Evolutionary conservation across 352 stramenopile genomes (phyloP).

Genomic region (Pythium utonaiense): DNA sequence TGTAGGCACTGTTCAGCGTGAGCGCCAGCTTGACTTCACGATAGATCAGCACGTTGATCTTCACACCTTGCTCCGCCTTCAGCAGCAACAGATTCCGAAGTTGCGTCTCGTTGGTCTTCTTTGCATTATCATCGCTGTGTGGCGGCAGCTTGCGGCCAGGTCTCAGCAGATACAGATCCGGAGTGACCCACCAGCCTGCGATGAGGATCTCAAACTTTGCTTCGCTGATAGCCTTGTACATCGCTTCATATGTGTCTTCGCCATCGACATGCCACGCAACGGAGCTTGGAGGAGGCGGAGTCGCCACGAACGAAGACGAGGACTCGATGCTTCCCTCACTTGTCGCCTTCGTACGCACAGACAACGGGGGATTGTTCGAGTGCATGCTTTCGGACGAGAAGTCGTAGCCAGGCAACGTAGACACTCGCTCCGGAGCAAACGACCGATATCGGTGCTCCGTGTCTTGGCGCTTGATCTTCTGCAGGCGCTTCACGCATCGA

Average conservation of each 20-base stretch:
- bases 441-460: conserved; percentile 72
- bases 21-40: conserved; percentile 87
- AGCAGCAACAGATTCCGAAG: conserved; percentile 73
- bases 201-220: conserved; percentile 90
- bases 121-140: conserved; percentile 34
- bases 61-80: conserved; percentile 78
- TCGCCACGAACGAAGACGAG: conserved; percentile 42
- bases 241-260: conserved; percentile 82
- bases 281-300: conserved; percentile 41
- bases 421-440: conserved; percentile 66
- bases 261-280: conserved; percentile 86
- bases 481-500: conserved; percentile 61
- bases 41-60: conserved; percentile 91
- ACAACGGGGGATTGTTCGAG: conserved; percentile 11
- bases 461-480: conserved; percentile 76
- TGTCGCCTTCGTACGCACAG: conserved; percentile 22
- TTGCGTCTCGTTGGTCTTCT: conserved; percentile 63
- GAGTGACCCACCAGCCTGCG: conserved; percentile 88
- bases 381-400: conserved; percentile 14
- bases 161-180: conserved; percentile 79
- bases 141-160: conserved; percentile 51
- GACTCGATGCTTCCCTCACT: conserved; percentile 66
- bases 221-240: conserved; percentile 82
- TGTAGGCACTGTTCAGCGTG: conserved; percentile 86
- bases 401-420: conserved; percentile 25